These are phyloP conservation scores for Meyerozyma elateridarum DNA, from an alignment of 1,139 yeast species.

Conservation along the genomic window DNA sequence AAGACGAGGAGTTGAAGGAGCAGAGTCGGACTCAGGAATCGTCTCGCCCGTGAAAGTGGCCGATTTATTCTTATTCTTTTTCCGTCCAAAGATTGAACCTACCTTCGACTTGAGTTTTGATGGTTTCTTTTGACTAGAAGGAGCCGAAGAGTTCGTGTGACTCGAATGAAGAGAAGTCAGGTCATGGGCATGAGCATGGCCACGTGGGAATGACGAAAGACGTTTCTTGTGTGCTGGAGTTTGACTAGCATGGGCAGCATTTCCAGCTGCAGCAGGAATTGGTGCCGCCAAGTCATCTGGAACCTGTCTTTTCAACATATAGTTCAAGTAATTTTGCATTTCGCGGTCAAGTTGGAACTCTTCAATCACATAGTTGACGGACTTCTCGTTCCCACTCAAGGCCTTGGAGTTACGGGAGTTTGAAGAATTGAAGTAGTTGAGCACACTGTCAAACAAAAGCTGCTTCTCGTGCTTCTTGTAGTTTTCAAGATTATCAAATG, in stretches of 20 bases:
- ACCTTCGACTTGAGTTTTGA: constrained; percentile 66
- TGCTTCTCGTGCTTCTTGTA: constrained; percentile 67
- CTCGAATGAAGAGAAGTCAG: constrained; percentile 7
- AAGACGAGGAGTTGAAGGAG: constrained; percentile 16
- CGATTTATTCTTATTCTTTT: constrained; percentile 36
- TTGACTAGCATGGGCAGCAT: constrained; percentile 2
- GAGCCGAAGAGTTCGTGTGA: not conserved
- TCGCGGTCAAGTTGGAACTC: constrained; percentile 37
- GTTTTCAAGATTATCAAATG: constrained; percentile 71
- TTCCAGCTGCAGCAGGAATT: constrained; percentile 6
- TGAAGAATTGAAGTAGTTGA: constrained; percentile 63
- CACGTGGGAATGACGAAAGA: constrained; percentile 6
- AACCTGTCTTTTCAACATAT: constrained; percentile 26
- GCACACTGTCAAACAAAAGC: constrained; percentile 61
- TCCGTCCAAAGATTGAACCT: constrained; percentile 79
- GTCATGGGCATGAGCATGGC: constrained; percentile 4
- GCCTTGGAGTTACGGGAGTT: constrained; percentile 43
- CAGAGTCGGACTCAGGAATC: constrained; percentile 34
- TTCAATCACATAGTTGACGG: constrained; percentile 59
- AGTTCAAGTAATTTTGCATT: constrained; percentile 35
- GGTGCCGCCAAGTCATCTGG: too few species aligned
- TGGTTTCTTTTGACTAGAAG: constrained; percentile 15
- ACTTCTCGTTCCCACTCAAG: constrained; percentile 55
- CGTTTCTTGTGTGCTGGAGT: constrained; percentile 5
- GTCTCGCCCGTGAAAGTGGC: constrained; percentile 14